phyloP scores from a whole-genome alignment of 2,329 filamentous ascomycete genomes.

The Fusarium austroafricanum region DNA sequence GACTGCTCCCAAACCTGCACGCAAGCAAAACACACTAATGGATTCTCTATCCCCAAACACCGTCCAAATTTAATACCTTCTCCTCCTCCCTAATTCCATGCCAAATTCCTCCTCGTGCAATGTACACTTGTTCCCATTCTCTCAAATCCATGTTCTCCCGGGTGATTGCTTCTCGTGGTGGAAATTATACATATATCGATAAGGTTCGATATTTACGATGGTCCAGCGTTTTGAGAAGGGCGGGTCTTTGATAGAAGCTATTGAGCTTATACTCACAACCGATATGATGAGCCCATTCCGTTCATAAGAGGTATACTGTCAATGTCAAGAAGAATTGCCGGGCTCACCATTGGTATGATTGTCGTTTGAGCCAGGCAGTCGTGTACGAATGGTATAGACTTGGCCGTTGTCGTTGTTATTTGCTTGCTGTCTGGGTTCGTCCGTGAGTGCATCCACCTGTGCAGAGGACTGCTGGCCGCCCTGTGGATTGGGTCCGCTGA shows the following conservation, averaged over 20 bases:
- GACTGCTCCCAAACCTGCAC: constrained; percentile 37
- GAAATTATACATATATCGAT: constrained; percentile 33
- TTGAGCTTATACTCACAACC: background rate
- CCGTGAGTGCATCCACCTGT: no score
- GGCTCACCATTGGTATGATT: background rate
- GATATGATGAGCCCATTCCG: background rate
- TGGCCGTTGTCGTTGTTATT: no score
- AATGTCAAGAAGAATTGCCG: background rate
- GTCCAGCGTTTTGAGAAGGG: background rate
- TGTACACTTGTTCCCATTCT: constrained; percentile 31
- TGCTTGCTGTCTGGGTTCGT: no score
- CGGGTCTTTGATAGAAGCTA: background rate
- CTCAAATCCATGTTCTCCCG: constrained; percentile 11
- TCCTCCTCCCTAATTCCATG: background rate
- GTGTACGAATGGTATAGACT: background rate
- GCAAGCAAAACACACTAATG: constrained; percentile 26
- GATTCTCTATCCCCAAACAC: constrained; percentile 38
- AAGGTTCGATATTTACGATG: background rate
- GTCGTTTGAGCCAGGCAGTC: background rate
- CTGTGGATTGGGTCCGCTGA: background rate
- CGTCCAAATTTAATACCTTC: constrained; percentile 13
- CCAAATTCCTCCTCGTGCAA: constrained; percentile 22
- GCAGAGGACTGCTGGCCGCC: no score
- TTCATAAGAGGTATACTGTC: background rate
- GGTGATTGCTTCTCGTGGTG: constrained; percentile 1